Percentiles rank a stretch among this genome's conserved stretches.
Evolutionary conservation across 2,329 filamentous ascomycete species (phyloP).

Genomic region (Stenocarpella maydis): DNA sequence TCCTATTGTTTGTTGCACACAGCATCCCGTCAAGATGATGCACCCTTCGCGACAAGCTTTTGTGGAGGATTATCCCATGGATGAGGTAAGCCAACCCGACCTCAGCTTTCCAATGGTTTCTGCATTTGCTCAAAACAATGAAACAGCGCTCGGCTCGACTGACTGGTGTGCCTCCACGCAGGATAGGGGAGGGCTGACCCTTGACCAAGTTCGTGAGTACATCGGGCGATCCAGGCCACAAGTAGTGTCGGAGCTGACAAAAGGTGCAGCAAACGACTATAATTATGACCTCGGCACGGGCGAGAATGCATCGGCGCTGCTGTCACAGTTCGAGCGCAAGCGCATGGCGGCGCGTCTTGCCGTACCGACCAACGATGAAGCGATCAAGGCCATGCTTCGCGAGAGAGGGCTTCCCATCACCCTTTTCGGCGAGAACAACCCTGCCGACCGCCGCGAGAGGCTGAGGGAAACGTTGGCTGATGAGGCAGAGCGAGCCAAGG

Average conservation of each 20-base stretch:
- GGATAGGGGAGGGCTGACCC: constrained; percentile 51
- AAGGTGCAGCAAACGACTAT: constrained; percentile 64
- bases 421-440: constrained; percentile 86
- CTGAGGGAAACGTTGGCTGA: constrained; percentile 82
- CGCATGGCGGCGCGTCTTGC: constrained; percentile 86
- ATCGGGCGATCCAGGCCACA: background rate
- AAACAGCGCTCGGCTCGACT: constrained; percentile 38
- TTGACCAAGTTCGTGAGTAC: constrained; percentile 57
- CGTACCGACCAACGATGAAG: constrained; percentile 91
- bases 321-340: constrained; percentile 91
- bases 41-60: constrained; percentile 93
- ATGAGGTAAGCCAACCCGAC: constrained; percentile 63
- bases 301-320: constrained; percentile 84
- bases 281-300: constrained; percentile 83
- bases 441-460: constrained; percentile 82
- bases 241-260: constrained; percentile 28
- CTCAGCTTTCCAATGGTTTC: constrained; percentile 29
- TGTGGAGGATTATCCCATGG: constrained; percentile 79
- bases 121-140: constrained; percentile 38
- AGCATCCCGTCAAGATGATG: constrained; percentile 60
- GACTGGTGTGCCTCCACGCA: constrained; percentile 41
- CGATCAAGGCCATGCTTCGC: constrained; percentile 81
- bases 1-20: background rate
- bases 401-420: constrained; percentile 94
- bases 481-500: constrained; percentile 69